Base-by-base conservation (phyloP, 768 basidiomycete species). In the Leccinellum luteum region DNA sequence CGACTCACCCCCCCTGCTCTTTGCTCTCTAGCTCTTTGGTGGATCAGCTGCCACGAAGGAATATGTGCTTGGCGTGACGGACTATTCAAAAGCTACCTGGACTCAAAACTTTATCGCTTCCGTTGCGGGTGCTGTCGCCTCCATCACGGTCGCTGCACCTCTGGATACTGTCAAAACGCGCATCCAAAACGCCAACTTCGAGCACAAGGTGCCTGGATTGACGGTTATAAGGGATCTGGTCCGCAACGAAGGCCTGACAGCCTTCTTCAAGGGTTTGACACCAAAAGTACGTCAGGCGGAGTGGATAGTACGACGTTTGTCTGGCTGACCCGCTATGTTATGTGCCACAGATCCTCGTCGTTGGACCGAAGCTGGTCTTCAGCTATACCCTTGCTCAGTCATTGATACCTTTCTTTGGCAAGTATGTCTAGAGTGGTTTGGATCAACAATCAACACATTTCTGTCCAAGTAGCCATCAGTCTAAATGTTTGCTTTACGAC, bases 151-250 rank as follows among this genome's bases (percentile, higher is more conserved):
- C 65, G 95, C 96, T 15, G 95, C 96, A 3, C 96, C 96, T 0
- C 86, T 99, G 12, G 96, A 98, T 66, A 88, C 87, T 35, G 85
- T 99, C 77, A 99, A 99, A 80, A 94, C 95, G 19, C 91, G 95
- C 27, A 97, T 99, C 59, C 96, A 99, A 73, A 97, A 98, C 73
- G 96, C 95, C 57, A 96, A 97, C 79, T 99, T 98, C 69, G 92
- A 94, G 73, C 80, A 78, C 52, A 92, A 91, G 67, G 89, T 90
- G 13, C 78, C 80, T 49, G 96, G 96, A 4, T 60, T 89, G 61
- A 86, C 85, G 1, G 90, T 98, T 48, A 75, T 98, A 57, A 85
- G 81, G 69, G 95, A 97, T 27, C 81, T 98, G 58, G 70, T 98
- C 65, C 86, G 85, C 72, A 85, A 92, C 57, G 96, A 99, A 74